phyloP scores from a whole-genome alignment of 1,284 basidiomycete species.

The Blastosporella zonata region DNA sequence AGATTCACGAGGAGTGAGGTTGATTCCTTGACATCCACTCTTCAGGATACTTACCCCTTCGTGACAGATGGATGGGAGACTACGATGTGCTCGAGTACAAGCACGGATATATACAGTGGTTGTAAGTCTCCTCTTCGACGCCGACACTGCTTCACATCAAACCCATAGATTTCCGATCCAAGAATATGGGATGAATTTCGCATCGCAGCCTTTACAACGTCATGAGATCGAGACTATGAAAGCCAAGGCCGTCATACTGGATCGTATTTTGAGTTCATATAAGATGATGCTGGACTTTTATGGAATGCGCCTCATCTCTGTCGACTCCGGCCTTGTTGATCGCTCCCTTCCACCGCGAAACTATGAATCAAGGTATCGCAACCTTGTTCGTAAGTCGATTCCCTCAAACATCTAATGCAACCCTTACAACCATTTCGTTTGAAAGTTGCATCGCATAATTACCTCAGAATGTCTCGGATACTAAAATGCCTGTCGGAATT shows the following conservation, averaged over 20 bases:
- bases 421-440: slow-evolving; percentile 3
- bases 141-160: neutral
- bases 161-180: slow-evolving; percentile 58
- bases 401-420: neutral
- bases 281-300: slow-evolving; percentile 74
- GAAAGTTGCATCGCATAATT: slow-evolving; percentile 65
- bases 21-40: slow-evolving; percentile 3
- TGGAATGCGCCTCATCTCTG: slow-evolving; percentile 59
- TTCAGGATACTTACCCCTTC: slow-evolving; percentile 2
- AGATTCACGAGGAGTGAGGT: slow-evolving; percentile 55
- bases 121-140: slow-evolving; percentile 43
- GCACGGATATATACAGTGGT: slow-evolving; percentile 74
- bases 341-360: slow-evolving; percentile 44
- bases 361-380: slow-evolving; percentile 51
- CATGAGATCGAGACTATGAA: slow-evolving; percentile 67
- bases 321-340: slow-evolving; percentile 54
- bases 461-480: slow-evolving; percentile 75
- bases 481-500: slow-evolving; percentile 73
- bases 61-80: slow-evolving; percentile 57
- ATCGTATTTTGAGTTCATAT: slow-evolving; percentile 60
- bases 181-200: slow-evolving; percentile 67
- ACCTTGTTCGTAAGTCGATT: slow-evolving; percentile 59
- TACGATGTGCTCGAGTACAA: slow-evolving; percentile 63
- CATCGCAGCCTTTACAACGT: slow-evolving; percentile 60
- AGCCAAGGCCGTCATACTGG: slow-evolving; percentile 43